phyloP scores from a whole-genome alignment of 106 monocot species.

The Vanilla planifolia region DNA sequence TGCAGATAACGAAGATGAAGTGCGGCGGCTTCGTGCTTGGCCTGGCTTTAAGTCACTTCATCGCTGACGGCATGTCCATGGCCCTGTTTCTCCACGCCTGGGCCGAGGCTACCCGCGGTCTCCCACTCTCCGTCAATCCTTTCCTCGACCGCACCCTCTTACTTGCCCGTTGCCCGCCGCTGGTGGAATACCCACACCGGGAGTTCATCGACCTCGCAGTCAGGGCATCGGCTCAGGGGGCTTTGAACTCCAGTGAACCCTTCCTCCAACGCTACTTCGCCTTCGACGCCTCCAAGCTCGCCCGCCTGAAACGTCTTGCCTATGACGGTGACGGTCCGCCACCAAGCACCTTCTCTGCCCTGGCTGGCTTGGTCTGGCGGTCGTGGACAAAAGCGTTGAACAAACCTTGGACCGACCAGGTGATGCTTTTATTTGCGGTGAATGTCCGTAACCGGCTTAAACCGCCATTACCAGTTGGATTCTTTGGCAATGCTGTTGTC shows the following conservation, averaged over 20 bases:
- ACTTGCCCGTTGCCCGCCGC: slow-evolving; percentile 21
- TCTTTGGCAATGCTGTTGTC: slow-evolving; percentile 55
- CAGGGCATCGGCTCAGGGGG: slow-evolving; percentile 13
- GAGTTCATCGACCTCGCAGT: slow-evolving; percentile 41
- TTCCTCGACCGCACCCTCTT: slow-evolving; percentile 44
- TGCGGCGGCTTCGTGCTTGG: slow-evolving; percentile 50
- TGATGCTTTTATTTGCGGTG: slow-evolving; percentile 52
- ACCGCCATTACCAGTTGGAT: slow-evolving; percentile 44
- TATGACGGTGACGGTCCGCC: background rate
- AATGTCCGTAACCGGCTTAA: slow-evolving; percentile 27
- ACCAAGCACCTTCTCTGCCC: slow-evolving; percentile 36
- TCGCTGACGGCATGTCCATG: slow-evolving; percentile 35
- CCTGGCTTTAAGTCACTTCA: slow-evolving; percentile 41
- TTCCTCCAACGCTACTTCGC: slow-evolving; percentile 25
- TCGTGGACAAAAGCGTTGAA: slow-evolving; percentile 26
- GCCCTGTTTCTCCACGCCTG: slow-evolving; percentile 41
- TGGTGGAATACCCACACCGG: slow-evolving; percentile 27
- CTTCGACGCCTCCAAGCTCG: slow-evolving; percentile 23
- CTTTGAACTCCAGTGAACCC: slow-evolving; percentile 11
- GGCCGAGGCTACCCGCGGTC: slow-evolving; percentile 33
- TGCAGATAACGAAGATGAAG: slow-evolving; percentile 50
- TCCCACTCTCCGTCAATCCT: slow-evolving; percentile 25
- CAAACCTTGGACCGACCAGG: slow-evolving; percentile 19
- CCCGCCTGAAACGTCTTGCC: too few relatives aligned
- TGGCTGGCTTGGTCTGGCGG: slow-evolving; percentile 43